phyloP scores from a whole-genome alignment of 768 basidiomycete genomes.

The Tricholoma furcatifolium region DNA sequence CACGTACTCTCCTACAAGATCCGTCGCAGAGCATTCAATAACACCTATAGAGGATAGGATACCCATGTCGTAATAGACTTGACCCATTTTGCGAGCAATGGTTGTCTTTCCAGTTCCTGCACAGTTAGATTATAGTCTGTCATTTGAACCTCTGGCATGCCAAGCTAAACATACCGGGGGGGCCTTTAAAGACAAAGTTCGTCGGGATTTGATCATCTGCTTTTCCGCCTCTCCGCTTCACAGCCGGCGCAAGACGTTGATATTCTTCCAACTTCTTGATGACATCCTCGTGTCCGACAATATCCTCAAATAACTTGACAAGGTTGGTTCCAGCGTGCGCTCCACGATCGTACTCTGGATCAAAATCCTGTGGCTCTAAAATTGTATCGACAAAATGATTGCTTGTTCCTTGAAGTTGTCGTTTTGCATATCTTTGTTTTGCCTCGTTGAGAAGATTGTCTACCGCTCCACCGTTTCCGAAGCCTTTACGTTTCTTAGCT shows the following conservation, averaged over 20 bases:
- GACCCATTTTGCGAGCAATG: conserved; percentile 57
- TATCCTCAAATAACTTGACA: conserved; percentile 55
- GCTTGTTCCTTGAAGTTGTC: conserved; percentile 27
- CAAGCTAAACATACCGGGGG: conserved; percentile 49
- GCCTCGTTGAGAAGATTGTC: conserved; percentile 57
- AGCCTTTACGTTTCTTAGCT: conserved; percentile 51
- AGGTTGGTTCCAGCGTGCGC: conserved; percentile 49
- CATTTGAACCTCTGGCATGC: conserved; percentile 28
- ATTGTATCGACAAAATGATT: conserved; percentile 34
- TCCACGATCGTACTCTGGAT: conserved; percentile 55
- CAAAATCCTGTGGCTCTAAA: conserved; percentile 62
- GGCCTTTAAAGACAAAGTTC: conserved; percentile 73
- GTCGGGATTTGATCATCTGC: conserved; percentile 58
- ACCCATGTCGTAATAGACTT: conserved; percentile 64
- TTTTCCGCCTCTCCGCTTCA: conserved; percentile 42
- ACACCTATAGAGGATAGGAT: conserved; percentile 47
- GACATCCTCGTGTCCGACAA: conserved; percentile 59
- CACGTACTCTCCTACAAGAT: conserved; percentile 67
- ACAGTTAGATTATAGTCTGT: conserved; percentile 22
- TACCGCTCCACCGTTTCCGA: conserved; percentile 65
- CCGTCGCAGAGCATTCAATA: conserved; percentile 65
- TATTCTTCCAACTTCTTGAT: conserved; percentile 47
- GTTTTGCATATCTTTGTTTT: conserved; percentile 44
- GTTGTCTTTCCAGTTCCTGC: conserved; percentile 66
- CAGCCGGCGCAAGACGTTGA: conserved; percentile 46